Evolutionary conservation across 2,329 filamentous ascomycete species (phyloP), one percentile per base, ranked within the genome.

Genomic region (Parafenestella ontariensis): DNA sequence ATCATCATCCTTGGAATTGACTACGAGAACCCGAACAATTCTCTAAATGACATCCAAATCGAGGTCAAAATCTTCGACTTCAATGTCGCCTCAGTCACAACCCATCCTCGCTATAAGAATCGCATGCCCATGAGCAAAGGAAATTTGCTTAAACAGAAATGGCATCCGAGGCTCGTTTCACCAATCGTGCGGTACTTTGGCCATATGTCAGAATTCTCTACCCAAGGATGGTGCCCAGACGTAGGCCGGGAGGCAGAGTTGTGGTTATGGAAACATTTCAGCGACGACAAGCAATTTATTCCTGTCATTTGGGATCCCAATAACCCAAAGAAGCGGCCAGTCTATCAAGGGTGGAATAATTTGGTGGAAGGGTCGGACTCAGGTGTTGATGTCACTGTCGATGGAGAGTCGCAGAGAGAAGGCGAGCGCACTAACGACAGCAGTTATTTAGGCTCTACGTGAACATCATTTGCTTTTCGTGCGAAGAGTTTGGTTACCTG

Each of bases 41-140:
- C 33, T n/a, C n/a, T 23, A 1, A 24, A 31, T 21, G 28, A 13
- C 4, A n/a, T 50, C 31, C 13, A 17, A 9, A 6, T 26, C 5
- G n/a, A 34, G 31, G 13, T 57, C 24, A 57, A 45, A 34, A 18
- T 50, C 6, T 42, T 57, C 13, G 54, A 54, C 21, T 48, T 50
- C 29, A 53, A 52, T 5, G 5, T 33, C 17, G 13, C 48, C 8
- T n/a, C 3, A 7, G 29, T 47, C 31, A 8, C 17, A 4, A 13
- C n/a, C 15, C 31, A 34, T 15, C 31, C 31, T 15, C 15, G 2
- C 23, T 34, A 47, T n/a, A 15, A 11, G 6, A 17, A 11, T 39
- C 21, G 21, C 10, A 39, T 17, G 13, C 17, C 18, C 21, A 6
- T 9, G 11, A 10, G 29, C 17, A 17, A 36, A 18, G 29, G 21